Base-by-base conservation (phyloP, 2,329 filamentous ascomycete species). In the Nigrograna mackinnonii region DNA sequence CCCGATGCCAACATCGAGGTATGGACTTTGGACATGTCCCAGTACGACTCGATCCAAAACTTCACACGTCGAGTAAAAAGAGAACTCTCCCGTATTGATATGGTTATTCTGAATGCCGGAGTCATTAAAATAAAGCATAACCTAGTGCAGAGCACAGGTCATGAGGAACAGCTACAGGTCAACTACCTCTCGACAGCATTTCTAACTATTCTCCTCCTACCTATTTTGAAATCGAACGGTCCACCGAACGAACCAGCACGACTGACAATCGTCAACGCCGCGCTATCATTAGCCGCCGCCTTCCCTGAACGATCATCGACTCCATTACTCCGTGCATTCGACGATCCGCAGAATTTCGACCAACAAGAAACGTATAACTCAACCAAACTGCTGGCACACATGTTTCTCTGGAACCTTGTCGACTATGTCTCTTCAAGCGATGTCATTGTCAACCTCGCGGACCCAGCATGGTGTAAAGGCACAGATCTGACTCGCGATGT, bases 171-270 rank as follows among this genome's bases (percentile, higher is more conserved):
- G 0, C 48, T 83, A 12, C 79, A 83, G 55, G 75, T 82, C 41
- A 83, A 83, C 53, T 69, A 75, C 3, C 61, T 84, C 5, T 78
- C 77, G 1, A 83, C 79, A 0, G 67, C 71, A 5, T 63, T 82
- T 3, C 60, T 84, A 6, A 73, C 71, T 1, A 39, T 82, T 4
- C 59, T 81, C 2, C 62, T 84, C 17, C 61, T 69, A 3, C 67
- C 67, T 4, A 49, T 49, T 5, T 47, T 67, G 16, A 50, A 52
- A 20, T 19, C 45, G 5, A 55, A 43, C n/a, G 22, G 20, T 5
- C 37, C 35, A 1, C 14, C 42, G 4, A 18, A 14, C 4, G 24
- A n/a, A 9, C 52, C 55, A 3, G 50, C 37, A 0, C 43, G 42
- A 4, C 24, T 58, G 4, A 51, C 48, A 4, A 40, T 58, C 12